Evolutionary conservation across 129 eudicot species (phyloP), one percentile per base, ranked within the genome.

Genomic region (Saussurea involucrata): DNA sequence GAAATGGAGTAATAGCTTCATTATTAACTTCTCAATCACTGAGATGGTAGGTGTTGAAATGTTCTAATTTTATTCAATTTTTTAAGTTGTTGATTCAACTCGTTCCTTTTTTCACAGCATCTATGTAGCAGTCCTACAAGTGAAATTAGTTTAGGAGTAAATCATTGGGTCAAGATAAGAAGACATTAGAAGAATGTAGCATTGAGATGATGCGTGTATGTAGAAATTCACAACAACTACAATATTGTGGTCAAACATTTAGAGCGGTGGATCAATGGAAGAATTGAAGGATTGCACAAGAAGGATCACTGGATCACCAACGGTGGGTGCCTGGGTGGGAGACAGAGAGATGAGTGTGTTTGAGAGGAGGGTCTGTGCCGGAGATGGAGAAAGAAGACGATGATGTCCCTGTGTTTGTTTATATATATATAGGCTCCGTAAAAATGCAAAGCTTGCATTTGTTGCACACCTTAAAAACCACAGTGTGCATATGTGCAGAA

Each of bases 1-100:
- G 90, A 75, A 88, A 89, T 8, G 97, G 95, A 84, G 98, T 90
- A 31, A 93, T 93, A 84, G 83, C 97, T 49, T 90, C 97, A 46
- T 80, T 93, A 83, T 86, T 93, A 80, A 93, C 71, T 72, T 90
- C 92, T 73, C 97, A 93, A 60, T 27, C 88, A 42, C 88, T 70
- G 97, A 90, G 69, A 86, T 72, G 91, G 98, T 93, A 89, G 75
- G 36, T 58, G 17, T 20, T 24, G 8, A 13, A 37, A 22, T 20
- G 68, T 55, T 76, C 24, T 22, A 58, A 28, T 53, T 73, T 17
- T 49, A 74, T 57, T 15, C 17, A 11, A 61, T 66, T 28, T 63
- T 49, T 24, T 4, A 32, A 72, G 71, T 71, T 68, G 37, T 31
- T 28, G 20, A 74, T 66, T 60, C 57, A 69, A 40, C 71, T 75